Conservation (phyloP, 1,139 yeast species). For the Meyerozyma elateridarum region DNA sequence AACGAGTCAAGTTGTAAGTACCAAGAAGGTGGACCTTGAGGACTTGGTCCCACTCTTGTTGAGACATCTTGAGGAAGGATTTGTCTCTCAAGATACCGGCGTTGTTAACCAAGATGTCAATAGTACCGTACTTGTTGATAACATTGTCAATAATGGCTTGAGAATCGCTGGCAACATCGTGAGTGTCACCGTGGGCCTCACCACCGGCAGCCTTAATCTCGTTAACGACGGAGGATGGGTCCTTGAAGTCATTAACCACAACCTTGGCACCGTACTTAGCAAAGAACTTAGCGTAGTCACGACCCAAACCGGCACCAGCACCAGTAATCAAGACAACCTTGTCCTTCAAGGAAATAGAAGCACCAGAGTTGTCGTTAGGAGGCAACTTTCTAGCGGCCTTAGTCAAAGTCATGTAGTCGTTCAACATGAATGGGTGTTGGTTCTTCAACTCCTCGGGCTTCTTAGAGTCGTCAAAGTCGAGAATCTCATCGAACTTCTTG, state of each 20-base stretch:
- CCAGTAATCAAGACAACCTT: constrained; percentile 93
- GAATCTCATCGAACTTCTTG: constrained; percentile 58
- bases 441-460: constrained; percentile 51
- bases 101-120: constrained; percentile 84
- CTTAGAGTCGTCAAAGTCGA: constrained; percentile 52
- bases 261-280: constrained; percentile 95
- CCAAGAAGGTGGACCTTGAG: constrained; percentile 80
- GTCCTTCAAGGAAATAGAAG: constrained; percentile 60
- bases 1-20: constrained; percentile 75
- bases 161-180: constrained; percentile 78
- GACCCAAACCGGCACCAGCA: constrained; percentile 93
- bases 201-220: constrained; percentile 78
- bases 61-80: constrained; percentile 80
- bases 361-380: constrained; percentile 52
- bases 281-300: constrained; percentile 78
- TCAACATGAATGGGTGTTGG: constrained; percentile 62
- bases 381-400: constrained; percentile 48
- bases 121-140: constrained; percentile 69
- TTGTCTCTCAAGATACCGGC: constrained; percentile 94
- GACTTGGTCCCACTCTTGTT: constrained; percentile 79
- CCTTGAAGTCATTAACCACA: constrained; percentile 86
- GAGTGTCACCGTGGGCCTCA: constrained; percentile 77
- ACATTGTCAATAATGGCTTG: constrained; percentile 77
- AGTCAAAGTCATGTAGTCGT: constrained; percentile 56
- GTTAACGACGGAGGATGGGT: constrained; percentile 68